Base-by-base conservation (phyloP, 805 yeast species). In the Ogataea methanolica region DNA sequence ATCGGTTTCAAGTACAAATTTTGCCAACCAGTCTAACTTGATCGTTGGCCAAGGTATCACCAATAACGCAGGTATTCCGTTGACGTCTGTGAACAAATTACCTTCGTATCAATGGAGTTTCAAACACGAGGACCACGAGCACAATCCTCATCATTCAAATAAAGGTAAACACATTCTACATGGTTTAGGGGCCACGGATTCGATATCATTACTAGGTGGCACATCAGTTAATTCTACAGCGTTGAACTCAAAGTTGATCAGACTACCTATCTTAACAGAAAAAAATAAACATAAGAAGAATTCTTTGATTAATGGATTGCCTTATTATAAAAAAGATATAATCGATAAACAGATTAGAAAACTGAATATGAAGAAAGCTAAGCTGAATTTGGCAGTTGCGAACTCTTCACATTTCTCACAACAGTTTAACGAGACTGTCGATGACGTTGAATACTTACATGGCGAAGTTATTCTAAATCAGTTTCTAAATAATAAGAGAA, bases 381-480 rank as follows among this genome's bases (percentile, higher is more conserved):
- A 60, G 44, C 45, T 46, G 43, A 60, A 63, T 60, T 42, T 53
- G 19, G 39, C 65, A 6, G 44, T 48, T 34, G 47, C 60, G 3
- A 54, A 57, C 61, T 65, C 39, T 63, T 60, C 67, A 1, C 54
- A 55, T 44, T 63, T 63, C 36, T 58, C 68, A 8, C 39, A 47
- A 8, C 51, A 52, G 17, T 46, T 60, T 39, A 57, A 61, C 61
- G 57, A 70, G 52, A 63, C 71, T 31, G 62, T 78, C 21, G 72
- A 65, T 47, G 78, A 75, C 51, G 57, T 77, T 33, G 82, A 78
- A 51, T 73, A 74, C 52, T 51, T 69, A 6, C 83, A 78, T 49
- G 78, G 79, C 38, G 64, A 73, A 8, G 75, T 77, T 29, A 72
- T 72, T 31, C 52, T 73, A 19, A 76, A 76, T 54, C 70, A 70